Percentiles rank a stretch among this genome's conserved stretches.
Conservation (phyloP, 23 red algal genomes). For the Agarophyton chilense region DNA sequence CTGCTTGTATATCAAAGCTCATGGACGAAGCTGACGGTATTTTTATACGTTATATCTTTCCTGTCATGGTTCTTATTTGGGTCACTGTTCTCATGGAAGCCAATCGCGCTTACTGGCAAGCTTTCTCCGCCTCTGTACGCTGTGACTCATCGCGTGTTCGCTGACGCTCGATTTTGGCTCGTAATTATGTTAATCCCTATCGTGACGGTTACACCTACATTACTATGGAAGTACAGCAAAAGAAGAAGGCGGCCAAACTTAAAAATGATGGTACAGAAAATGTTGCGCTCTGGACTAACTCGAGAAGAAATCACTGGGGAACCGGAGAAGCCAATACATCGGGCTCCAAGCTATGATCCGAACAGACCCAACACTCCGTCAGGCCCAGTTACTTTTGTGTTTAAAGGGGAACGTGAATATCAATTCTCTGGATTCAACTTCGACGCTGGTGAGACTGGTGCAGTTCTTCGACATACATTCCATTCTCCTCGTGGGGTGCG, state of each 20-base stretch:
- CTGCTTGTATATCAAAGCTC: slow-evolving; percentile 70
- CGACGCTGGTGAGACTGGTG: slow-evolving; percentile 59
- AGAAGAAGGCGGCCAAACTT: slow-evolving; percentile 57
- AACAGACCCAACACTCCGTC: slow-evolving; percentile 20
- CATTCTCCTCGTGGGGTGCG: slow-evolving; percentile 43
- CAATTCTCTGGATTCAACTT: slow-evolving; percentile 70
- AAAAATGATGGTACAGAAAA: slow-evolving; percentile 65
- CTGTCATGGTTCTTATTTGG: slow-evolving; percentile 64
- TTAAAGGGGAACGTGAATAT: slow-evolving; percentile 56
- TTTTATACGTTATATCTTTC: slow-evolving; percentile 47
- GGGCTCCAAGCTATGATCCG: slow-evolving; percentile 61
- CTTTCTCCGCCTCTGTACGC: slow-evolving; percentile 62
- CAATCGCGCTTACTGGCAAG: slow-evolving; percentile 34
- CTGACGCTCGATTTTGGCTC: slow-evolving; percentile 70
- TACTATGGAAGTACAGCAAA: slow-evolving; percentile 58
- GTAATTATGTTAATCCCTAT: slow-evolving; percentile 51
- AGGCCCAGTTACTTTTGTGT: slow-evolving; percentile 49
- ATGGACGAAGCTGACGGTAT: slow-evolving; percentile 66
- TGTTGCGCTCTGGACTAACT: slow-evolving; percentile 59
- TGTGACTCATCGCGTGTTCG: slow-evolving; percentile 63
- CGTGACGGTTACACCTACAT: slow-evolving; percentile 37
- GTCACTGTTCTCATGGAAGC: slow-evolving; percentile 55
- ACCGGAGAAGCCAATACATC: slow-evolving; percentile 34
- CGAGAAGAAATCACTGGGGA: slow-evolving; percentile 64
- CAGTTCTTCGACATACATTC: slow-evolving; percentile 57